Conservation (phyloP, 225 moss, liverwort and hornwort genomes). For the Sphagnum tenellum region DNA sequence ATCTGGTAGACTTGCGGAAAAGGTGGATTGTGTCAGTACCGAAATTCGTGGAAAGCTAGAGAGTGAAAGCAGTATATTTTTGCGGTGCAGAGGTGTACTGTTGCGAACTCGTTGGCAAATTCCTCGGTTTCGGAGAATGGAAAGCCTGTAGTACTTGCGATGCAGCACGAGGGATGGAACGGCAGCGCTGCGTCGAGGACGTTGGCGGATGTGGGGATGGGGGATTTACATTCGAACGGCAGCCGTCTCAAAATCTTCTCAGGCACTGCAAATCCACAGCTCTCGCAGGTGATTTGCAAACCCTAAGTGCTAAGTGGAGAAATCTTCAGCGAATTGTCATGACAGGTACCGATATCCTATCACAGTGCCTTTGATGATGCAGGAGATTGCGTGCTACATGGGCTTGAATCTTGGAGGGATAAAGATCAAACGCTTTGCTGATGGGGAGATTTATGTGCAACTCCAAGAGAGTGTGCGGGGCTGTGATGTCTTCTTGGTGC, state of each 20-base stretch:
- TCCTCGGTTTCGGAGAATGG: conserved; percentile 54
- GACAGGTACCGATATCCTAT: neutral
- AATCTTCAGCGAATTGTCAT: no score
- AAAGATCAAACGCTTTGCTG: conserved; percentile 59
- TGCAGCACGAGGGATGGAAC: conserved; percentile 27
- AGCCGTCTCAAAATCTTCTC: conserved; percentile 76
- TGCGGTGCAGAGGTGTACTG: conserved; percentile 28
- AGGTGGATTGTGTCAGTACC: no score
- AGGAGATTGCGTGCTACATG: conserved; percentile 63
- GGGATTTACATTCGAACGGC: conserved; percentile 28
- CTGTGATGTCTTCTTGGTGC: conserved; percentile 55
- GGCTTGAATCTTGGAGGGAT: conserved; percentile 51
- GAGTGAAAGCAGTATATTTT: no score
- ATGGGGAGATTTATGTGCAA: conserved; percentile 66
- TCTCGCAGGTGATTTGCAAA: conserved; percentile 36
- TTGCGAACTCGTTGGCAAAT: conserved; percentile 31
- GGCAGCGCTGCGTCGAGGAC: conserved; percentile 29
- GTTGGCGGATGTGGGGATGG: conserved; percentile 31
- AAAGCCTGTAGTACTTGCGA: conserved; percentile 41
- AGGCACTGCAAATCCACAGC: conserved; percentile 65
- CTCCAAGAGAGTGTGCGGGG: conserved; percentile 63
- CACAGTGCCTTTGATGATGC: conserved; percentile 2
- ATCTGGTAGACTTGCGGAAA: no score
- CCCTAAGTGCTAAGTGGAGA: no score
- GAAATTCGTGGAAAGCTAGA: no score